Base-by-base conservation (phyloP, 495 filamentous ascomycete genomes). In the Hypoxylon subgilvum region DNA sequence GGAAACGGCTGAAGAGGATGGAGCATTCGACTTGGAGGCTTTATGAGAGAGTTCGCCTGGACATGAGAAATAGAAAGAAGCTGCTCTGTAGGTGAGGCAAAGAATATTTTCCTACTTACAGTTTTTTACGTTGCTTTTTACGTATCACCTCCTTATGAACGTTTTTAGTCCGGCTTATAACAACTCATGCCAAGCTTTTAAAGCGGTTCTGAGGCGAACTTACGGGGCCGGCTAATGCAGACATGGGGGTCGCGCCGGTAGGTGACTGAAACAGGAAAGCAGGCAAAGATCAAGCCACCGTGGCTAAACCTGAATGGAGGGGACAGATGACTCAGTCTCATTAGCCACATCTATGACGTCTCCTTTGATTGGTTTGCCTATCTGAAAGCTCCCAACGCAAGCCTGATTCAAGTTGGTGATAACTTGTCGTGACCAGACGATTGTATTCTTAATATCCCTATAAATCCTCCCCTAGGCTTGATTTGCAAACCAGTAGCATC, bases 21-120 rank as follows among this genome's bases (percentile, higher is more conserved):
- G 61, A 44, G 56, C 61, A 16, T 71, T 67, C 50, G 59, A 65
- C 44, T 57, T 71, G 9, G 65, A 69, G 50, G 40, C 40, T 28
- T 28, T 43, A 28, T 43, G 40, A 43, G 10, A 43, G 40, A 23
- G 3, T 8, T 27, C 23, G 23, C n/a, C n/a, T n/a, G n/a, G n/a
- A n/a, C n/a, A n/a, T n/a, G n/a, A n/a, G n/a, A n/a, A n/a, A n/a
- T n/a, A n/a, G n/a, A n/a, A n/a, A n/a, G n/a, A n/a, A n/a, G n/a
- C n/a, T n/a, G n/a, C n/a, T n/a, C n/a, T n/a, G n/a, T n/a, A n/a
- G n/a, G n/a, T n/a, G n/a, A n/a, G n/a, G n/a, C n/a, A n/a, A n/a
- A n/a, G n/a, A n/a, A n/a, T n/a, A n/a, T n/a, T n/a, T n/a, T n/a
- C n/a, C n/a, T n/a, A n/a, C n/a, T n/a, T n/a, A n/a, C n/a, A n/a